Evolutionary conservation across 2,329 filamentous ascomycete genomes (phyloP), one percentile per base, ranked within the genome.

Genomic region (Akanthomyces uredinophilus): DNA sequence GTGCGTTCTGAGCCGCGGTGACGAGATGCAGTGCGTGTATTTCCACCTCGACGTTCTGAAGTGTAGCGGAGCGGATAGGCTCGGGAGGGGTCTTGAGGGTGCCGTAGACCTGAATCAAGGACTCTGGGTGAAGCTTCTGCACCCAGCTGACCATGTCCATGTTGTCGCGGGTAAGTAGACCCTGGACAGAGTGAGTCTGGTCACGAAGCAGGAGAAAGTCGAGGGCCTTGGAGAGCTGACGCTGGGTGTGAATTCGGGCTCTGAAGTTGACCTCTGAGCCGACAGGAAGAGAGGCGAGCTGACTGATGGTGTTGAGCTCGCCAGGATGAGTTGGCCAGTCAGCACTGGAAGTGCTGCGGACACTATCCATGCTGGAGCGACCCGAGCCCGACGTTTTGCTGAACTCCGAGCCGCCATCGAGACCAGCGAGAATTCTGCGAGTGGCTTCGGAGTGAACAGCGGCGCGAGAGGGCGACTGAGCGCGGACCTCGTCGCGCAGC

Each of bases 191-290:
- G 66, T 84, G 82, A 14, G 90, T 87, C 75, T 93, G 89, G 75
- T 96, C 91, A 61, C 93, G 88, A 71, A 96, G 89, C 63, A 96
- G 84, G 49, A 96, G 78, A 74, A 96, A 96, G 69, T 92, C 90
- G 39, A 96, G 81, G 67, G 90, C 88, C 68, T 90, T 83, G 71
- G 91, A 94, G 78, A 96, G 83, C 68, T 89, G 88, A 52, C 93
- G 87, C 63, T 95, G 82, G 62, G 92, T 91, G 65, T 75, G 70
- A 46, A 77, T 76, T 52, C 75, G 73, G 43, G 75, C 77, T 61
- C 77, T 71, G 64, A 79, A 78, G 58, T 73, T 77, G 54, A 79
- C 74, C 54, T 75, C 73, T 20, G 73, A 74, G 49, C 75, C 76
- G 13, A 76, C 60, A 16, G 75, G 74, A 16, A 77, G 65, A 43